Evolutionary conservation across 768 basidiomycete species (phyloP), one percentile per base, ranked within the genome.

Genomic region (Hydnum rufescens): DNA sequence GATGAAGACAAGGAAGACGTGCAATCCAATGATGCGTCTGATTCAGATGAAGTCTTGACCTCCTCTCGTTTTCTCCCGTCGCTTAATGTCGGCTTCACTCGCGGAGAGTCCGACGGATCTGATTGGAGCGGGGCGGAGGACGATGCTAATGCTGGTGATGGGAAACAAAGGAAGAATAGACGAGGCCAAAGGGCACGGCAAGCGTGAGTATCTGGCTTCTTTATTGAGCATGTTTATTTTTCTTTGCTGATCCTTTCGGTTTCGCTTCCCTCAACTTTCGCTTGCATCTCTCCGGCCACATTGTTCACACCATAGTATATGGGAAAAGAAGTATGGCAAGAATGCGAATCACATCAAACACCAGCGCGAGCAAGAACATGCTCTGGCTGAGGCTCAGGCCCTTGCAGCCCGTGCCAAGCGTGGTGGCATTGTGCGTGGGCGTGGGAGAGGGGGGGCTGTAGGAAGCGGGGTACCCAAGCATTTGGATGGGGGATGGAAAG

Each of bases 311-410:
- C 49, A 39, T 60, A 96, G 92, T 2, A 95, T 97, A 58, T 96
- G 93, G 92, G 93, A 96, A 67, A 92, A 89, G 68, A 96, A 90
- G 65, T 97, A 77, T 59, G 93, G 93, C 47, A 74, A 71, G 55
- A 76, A 79, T 55, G 92, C 93, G 23, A 95, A 93, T 63, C 93
- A 97, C 64, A 74, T 92, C 66, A 82, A 82, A 65, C 81, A 77
- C 58, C 64, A 67, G 55, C 62, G 60, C 42, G 66, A 66, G 52
- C 60, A 59, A 34, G 49, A 50, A 6, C 18, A 16, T 13, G 44
- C 44, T 8, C 16, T 26, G 16, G 23, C 6, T 26, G 44, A 8
- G 6, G 44, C 44, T 26, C 16, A 47, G 23, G 44, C 44, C 8
- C 13, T 26, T 25, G 34, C 34, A 8, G 44, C 44, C 44, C 16